phyloP scores from a whole-genome alignment of 176 grass and related monocot species.

The Triticum timopheevii region DNA sequence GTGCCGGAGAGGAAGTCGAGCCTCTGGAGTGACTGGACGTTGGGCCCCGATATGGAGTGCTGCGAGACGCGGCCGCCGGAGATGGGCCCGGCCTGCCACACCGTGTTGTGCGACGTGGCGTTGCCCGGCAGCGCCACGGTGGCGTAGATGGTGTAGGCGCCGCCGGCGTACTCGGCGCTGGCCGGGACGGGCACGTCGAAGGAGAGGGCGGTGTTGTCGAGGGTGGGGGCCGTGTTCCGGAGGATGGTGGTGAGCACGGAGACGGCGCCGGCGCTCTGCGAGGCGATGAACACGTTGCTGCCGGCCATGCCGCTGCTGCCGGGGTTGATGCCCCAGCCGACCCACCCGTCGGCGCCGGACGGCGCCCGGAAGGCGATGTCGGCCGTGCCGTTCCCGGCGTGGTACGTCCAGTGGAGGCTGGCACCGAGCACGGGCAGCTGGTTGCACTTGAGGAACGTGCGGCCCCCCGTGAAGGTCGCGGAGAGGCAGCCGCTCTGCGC shows the following conservation, averaged over 20 bases:
- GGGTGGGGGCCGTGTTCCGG: background rate
- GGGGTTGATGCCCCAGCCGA: constrained; percentile 90
- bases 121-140: constrained; percentile 54
- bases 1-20: constrained; percentile 66
- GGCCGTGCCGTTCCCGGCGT: constrained; percentile 59
- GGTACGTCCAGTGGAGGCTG: constrained; percentile 80
- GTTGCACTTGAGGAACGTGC: constrained; percentile 49
- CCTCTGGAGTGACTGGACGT: background rate
- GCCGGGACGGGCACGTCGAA: constrained; percentile 39
- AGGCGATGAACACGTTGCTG: constrained; percentile 65
- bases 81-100: constrained; percentile 63
- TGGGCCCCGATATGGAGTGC: background rate
- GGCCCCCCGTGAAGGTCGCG: constrained; percentile 49
- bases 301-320: background rate
- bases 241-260: constrained; percentile 35
- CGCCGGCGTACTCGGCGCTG: constrained; percentile 43
- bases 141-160: constrained; percentile 72
- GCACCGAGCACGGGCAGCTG: constrained; percentile 45
- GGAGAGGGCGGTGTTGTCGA: background rate
- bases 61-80: background rate
- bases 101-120: constrained; percentile 43
- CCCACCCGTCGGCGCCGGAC: constrained; percentile 39
- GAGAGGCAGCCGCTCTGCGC: constrained; percentile 48
- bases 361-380: constrained; percentile 70
- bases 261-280: constrained; percentile 11